phyloP scores from a whole-genome alignment of 78 protist genomes.

The Chrysochromulina parva region DNA sequence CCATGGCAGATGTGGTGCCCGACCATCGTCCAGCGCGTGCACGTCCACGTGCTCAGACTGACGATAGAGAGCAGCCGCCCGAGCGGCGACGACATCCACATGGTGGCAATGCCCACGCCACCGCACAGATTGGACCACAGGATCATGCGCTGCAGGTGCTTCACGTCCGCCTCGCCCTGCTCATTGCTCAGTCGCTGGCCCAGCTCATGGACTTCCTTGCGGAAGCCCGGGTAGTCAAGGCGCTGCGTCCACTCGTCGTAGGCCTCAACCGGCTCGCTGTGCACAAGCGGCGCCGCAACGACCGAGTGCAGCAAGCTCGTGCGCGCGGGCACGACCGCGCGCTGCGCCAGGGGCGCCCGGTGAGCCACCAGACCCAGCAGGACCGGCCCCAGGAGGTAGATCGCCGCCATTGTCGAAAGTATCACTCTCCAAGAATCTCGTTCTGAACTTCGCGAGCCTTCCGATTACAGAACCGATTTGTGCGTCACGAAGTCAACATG shows the following conservation, averaged over 20 bases:
- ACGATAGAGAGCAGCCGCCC: constrained; percentile 7
- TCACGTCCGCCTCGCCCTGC: constrained; percentile 41
- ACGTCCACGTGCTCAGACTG: constrained; percentile 39
- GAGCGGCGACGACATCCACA: constrained; percentile 18
- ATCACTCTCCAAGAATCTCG: no score
- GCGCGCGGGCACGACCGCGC: no score
- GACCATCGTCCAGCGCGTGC: constrained; percentile 44
- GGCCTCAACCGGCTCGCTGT: not conserved
- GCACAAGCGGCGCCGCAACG: no score
- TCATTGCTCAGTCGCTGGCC: constrained; percentile 6
- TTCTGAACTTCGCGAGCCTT: no score
- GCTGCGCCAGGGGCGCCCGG: no score
- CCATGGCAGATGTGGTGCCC: constrained; percentile 63
- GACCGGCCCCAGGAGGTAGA: no score
- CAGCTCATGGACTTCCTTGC: constrained; percentile 10
- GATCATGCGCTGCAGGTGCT: constrained; percentile 31
- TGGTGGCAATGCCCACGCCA: constrained; percentile 19
- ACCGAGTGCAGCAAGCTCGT: no score
- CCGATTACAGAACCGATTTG: no score
- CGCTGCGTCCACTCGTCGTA: constrained; percentile 2
- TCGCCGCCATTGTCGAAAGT: no score
- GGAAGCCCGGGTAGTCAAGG: not conserved
- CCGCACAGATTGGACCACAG: constrained; percentile 39
- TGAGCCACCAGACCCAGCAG: no score
- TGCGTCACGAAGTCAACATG: no score